Evolutionary conservation across 805 yeast species (phyloP).

Genomic region (Kuraishia capsulata): DNA sequence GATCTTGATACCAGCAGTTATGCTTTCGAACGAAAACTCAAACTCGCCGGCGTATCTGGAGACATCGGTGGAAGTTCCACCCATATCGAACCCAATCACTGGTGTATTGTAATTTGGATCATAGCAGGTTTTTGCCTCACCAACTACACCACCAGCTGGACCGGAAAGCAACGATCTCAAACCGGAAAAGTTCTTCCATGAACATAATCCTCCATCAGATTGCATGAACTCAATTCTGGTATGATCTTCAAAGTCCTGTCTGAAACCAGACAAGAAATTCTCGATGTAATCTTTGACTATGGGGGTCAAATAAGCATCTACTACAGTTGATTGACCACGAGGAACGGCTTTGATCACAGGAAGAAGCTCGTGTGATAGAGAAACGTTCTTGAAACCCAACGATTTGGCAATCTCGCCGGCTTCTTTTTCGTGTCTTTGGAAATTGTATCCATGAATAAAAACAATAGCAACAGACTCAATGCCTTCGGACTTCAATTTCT

Average conservation of each 20-base stretch:
- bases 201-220: conserved; percentile 91
- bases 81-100: conserved; percentile 80
- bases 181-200: conserved; percentile 78
- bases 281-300: conserved; percentile 57
- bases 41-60: conserved; percentile 64
- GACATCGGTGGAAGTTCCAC: conserved; percentile 86
- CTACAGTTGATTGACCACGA: conserved; percentile 69
- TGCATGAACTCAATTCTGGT: conserved; percentile 66
- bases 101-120: conserved; percentile 46
- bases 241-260: conserved; percentile 51
- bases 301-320: conserved; percentile 80
- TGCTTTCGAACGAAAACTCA: conserved; percentile 76
- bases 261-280: conserved; percentile 55
- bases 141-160: conserved; percentile 98
- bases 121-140: conserved; percentile 78
- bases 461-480: conserved; percentile 24
- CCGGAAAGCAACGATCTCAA: conserved; percentile 85
- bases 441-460: conserved; percentile 26
- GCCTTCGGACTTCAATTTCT: conserved; percentile 14
- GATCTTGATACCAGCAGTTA: conserved; percentile 75
- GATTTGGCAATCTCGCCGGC: conserved; percentile 52
- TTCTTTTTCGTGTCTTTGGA: conserved; percentile 28
- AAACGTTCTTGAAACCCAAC: conserved; percentile 61
- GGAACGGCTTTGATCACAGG: conserved; percentile 76
- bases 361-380: conserved; percentile 57